Percentiles rank a stretch among this genome's conserved stretches.
Conservation (phyloP, 352 stramenopile species). For the Aphanomyces invadans region DNA sequence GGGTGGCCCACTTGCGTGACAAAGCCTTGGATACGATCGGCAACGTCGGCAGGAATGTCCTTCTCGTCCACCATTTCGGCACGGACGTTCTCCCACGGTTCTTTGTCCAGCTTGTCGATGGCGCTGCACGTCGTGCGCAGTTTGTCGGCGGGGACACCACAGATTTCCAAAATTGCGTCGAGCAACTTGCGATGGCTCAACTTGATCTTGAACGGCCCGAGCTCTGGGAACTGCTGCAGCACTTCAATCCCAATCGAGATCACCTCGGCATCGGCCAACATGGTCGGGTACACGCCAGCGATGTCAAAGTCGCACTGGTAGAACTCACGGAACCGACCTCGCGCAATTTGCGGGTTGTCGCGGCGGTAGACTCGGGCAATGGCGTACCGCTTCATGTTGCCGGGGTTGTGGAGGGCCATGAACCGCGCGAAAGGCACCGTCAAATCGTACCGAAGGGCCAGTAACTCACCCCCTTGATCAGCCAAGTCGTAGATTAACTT, state of each 20-base stretch:
- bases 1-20: conserved; percentile 87
- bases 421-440: conserved; percentile 98
- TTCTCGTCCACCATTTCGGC: conserved; percentile 97
- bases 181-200: conserved; percentile 96
- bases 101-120: conserved; percentile 99
- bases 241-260: conserved; percentile 92
- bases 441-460: conserved; percentile 95
- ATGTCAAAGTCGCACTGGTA: conserved; percentile 99
- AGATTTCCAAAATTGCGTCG: conserved; percentile 97
- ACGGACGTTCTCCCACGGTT: conserved; percentile 85
- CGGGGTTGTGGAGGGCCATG: conserved; percentile 94
- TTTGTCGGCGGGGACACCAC: conserved; percentile 93
- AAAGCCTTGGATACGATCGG: conserved; percentile 93
- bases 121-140: conserved; percentile 96
- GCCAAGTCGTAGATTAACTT: conserved; percentile 99
- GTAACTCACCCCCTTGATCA: conserved; percentile 94
- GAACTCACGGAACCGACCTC: conserved; percentile 97
- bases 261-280: conserved; percentile 96
- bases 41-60: conserved; percentile 83
- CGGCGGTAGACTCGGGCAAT: conserved; percentile 96
- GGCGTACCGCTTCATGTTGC: conserved; percentile 98
- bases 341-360: conserved; percentile 92
- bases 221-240: conserved; percentile 76
- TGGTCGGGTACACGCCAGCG: conserved; percentile 89
- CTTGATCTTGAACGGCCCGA: conserved; percentile 94